phyloP scores from a whole-genome alignment of 2,329 filamentous ascomycete species.

The Fragosphaeria purpurea region DNA sequence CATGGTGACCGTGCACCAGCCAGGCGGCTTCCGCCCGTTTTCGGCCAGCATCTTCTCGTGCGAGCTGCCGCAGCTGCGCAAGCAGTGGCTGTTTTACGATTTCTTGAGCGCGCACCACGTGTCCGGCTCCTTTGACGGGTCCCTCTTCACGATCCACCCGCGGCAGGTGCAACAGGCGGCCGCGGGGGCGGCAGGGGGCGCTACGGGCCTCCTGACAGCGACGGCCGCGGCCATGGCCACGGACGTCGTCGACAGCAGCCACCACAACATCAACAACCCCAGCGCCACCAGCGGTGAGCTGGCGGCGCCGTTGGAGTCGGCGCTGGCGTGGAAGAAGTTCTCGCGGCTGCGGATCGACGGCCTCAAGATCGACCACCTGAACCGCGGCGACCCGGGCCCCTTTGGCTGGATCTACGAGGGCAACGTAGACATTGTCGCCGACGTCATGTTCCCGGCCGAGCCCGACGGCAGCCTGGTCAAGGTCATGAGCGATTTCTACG shows the following conservation, averaged over 20 bases:
- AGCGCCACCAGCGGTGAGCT: not conserved
- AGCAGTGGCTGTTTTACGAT: constrained; percentile 97
- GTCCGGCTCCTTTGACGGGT: constrained; percentile 91
- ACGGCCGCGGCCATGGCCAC: constrained; percentile 55
- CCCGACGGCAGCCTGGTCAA: constrained; percentile 82
- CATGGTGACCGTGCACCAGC: constrained; percentile 84
- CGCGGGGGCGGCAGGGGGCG: constrained; percentile 46
- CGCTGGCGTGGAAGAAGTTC: constrained; percentile 79
- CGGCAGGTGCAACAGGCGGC: constrained; percentile 68
- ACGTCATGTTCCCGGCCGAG: constrained; percentile 88
- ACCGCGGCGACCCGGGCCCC: constrained; percentile 82
- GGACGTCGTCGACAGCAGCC: constrained; percentile 40
- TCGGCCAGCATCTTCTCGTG: constrained; percentile 93
- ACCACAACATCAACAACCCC: constrained; percentile 40
- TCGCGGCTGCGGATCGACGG: constrained; percentile 86
- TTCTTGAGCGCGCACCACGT: constrained; percentile 92
- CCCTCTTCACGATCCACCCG: constrained; percentile 93
- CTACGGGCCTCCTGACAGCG: constrained; percentile 25
- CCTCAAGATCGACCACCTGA: constrained; percentile 90
- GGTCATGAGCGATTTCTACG: constrained; percentile 95
- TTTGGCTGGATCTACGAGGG: constrained; percentile 98
- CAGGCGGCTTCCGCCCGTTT: constrained; percentile 84
- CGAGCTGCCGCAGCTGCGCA: constrained; percentile 82
- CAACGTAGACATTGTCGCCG: constrained; percentile 90
- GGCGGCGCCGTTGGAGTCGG: constrained; percentile 6